Percentiles rank a stretch among this genome's conserved stretches.
Evolutionary conservation across 2,329 filamentous ascomycete genomes (phyloP).

Genomic region (Ophiocordyceps sinensis): DNA sequence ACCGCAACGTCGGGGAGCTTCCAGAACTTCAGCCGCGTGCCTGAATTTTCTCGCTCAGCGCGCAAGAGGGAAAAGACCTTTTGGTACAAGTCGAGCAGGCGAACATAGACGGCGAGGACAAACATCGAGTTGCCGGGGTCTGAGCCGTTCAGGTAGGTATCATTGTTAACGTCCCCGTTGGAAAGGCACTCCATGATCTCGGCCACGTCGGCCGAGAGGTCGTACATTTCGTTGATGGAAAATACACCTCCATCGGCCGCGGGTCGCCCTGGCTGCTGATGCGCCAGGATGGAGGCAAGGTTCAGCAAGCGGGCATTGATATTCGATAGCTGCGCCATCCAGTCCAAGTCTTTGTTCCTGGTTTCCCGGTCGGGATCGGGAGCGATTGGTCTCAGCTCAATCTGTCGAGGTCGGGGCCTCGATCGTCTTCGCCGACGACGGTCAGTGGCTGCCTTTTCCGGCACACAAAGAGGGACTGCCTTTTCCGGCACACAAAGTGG

Average conservation of each 20-base stretch:
- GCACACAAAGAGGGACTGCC: no score
- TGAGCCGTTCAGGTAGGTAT: slow-evolving; percentile 10
- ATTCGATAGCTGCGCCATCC: slow-evolving; percentile 24
- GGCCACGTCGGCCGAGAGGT: slow-evolving; percentile 21
- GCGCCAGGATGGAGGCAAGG: slow-evolving; percentile 19
- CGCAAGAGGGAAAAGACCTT: slow-evolving; percentile 22
- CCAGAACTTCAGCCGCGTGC: slow-evolving; percentile 19
- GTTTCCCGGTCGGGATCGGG: slow-evolving; percentile 7
- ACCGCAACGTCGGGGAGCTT: slow-evolving; percentile 25
- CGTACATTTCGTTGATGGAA: slow-evolving; percentile 26
- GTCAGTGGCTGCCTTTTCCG: no score
- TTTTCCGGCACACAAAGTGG: no score
- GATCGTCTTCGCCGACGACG: slow-evolving; percentile 7
- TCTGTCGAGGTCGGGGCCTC: slow-evolving; percentile 16
- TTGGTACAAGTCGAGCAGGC: slow-evolving; percentile 26
- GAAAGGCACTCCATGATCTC: slow-evolving; percentile 17
- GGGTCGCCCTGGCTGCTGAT: slow-evolving; percentile 11
- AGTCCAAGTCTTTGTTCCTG: slow-evolving; percentile 13
- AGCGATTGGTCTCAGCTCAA: slow-evolving; percentile 13
- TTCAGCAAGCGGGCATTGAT: slow-evolving; percentile 23
- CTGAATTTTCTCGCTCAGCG: slow-evolving; percentile 13
- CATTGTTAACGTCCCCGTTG: slow-evolving; percentile 1
- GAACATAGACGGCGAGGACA: slow-evolving; percentile 22
- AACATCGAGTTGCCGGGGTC: slow-evolving; percentile 24
- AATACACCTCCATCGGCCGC: slow-evolving; percentile 14